Percentiles rank a stretch among this genome's conserved stretches.
These are phyloP conservation scores for Abortiporus biennis DNA, from an alignment of 1,284 basidiomycete species.

Conservation along the genomic window DNA sequence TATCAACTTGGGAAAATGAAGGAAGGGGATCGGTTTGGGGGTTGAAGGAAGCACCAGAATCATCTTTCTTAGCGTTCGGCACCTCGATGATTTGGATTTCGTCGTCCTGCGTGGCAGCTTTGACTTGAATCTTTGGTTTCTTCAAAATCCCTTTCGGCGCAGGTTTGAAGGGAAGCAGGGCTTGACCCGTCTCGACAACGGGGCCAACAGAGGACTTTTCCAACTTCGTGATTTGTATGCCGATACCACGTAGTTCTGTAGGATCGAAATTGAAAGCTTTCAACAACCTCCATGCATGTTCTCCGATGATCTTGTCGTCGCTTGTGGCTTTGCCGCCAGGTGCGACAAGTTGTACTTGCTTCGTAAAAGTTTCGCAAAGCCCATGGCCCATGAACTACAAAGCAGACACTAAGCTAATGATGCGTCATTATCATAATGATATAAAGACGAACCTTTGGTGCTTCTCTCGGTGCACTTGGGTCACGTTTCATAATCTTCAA, in stretches of 20 bases:
- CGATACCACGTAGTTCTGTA: conserved; percentile 87
- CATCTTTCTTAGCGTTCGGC: conserved; percentile 11
- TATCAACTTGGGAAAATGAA: conserved; percentile 72
- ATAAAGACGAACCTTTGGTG: conserved; percentile 68
- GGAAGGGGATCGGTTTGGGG: conserved; percentile 32
- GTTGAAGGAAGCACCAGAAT: conserved; percentile 6
- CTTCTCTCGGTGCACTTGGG: conserved; percentile 82
- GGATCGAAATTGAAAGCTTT: conserved; percentile 74
- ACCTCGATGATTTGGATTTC: too few relatives aligned
- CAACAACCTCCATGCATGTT: conserved; percentile 77
- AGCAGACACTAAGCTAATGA: neutral
- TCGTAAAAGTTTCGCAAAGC: conserved; percentile 78
- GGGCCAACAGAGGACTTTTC: conserved; percentile 37
- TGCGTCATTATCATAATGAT: neutral
- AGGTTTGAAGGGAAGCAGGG: conserved; percentile 44
- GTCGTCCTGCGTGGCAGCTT: conserved; percentile 20
- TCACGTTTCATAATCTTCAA: conserved; percentile 89
- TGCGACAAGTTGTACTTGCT: conserved; percentile 57
- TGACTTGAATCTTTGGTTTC: conserved; percentile 4
- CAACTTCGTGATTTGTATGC: conserved; percentile 89
- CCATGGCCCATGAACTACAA: conserved; percentile 90
- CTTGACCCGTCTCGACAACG: conserved; percentile 39
- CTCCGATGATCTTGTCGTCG: conserved; percentile 65
- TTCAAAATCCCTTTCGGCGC: conserved; percentile 27
- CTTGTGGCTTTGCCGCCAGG: conserved; percentile 65